phyloP scores from a whole-genome alignment of 768 basidiomycete species.

The Rhizopogon salebrosus region DNA sequence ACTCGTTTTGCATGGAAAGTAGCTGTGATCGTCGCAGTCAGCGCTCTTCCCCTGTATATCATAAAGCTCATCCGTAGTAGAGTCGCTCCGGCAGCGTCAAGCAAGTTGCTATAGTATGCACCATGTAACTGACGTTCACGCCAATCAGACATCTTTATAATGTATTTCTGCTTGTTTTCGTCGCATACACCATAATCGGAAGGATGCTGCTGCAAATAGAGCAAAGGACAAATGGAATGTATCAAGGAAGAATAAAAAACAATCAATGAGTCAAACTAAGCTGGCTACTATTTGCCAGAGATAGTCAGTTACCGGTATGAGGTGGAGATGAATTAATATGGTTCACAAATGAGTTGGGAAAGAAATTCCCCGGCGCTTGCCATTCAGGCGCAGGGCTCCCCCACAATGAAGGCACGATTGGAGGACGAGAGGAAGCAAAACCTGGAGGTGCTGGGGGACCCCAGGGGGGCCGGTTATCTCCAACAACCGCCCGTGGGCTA shows the following conservation, averaged over 20 bases:
- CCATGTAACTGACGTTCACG: slow-evolving; percentile 5
- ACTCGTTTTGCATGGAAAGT: slow-evolving; percentile 91
- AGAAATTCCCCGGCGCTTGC: slow-evolving; percentile 45
- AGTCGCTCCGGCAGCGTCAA: slow-evolving; percentile 88
- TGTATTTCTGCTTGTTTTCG: slow-evolving; percentile 30
- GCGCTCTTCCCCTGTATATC: slow-evolving; percentile 86
- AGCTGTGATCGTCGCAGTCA: slow-evolving; percentile 90
- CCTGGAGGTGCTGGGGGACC: slow-evolving; percentile 34
- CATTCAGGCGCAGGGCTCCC: slow-evolving; percentile 40
- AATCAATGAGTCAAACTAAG: not conserved
- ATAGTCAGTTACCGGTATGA: slow-evolving; percentile 26
- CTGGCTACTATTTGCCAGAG: slow-evolving; percentile 12
- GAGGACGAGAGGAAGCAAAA: slow-evolving; percentile 31
- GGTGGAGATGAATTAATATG: slow-evolving; percentile 47
- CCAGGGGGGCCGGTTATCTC: slow-evolving; percentile 42
- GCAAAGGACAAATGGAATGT: slow-evolving; percentile 16
- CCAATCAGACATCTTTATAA: slow-evolving; percentile 29
- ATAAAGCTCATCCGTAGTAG: slow-evolving; percentile 83
- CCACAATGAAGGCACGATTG: slow-evolving; percentile 36
- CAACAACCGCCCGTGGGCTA: slow-evolving; percentile 40
- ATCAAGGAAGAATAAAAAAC: slow-evolving; percentile 8
- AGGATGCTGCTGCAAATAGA: slow-evolving; percentile 22
- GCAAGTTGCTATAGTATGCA: slow-evolving; percentile 67
- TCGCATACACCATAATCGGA: slow-evolving; percentile 10
- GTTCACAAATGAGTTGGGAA: slow-evolving; percentile 41